phyloP scores from a whole-genome alignment of 1,139 yeast genomes.

The Scheffersomyces segobiensis region DNA sequence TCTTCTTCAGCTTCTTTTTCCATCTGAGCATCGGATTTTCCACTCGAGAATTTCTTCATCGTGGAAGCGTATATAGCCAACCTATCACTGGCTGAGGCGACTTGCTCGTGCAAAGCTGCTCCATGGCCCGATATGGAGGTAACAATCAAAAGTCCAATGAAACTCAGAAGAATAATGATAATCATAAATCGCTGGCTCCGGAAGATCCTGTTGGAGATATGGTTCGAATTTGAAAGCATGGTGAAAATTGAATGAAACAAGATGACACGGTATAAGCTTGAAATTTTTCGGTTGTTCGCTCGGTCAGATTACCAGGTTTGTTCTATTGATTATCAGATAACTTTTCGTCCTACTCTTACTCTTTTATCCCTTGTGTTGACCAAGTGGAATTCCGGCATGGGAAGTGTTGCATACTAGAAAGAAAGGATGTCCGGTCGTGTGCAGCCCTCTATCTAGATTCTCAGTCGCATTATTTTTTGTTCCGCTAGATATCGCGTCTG shows the following conservation, averaged over 20 bases:
- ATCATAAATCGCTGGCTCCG: constrained; percentile 28
- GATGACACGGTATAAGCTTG: background rate
- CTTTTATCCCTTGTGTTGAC: background rate
- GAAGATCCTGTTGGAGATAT: constrained; percentile 30
- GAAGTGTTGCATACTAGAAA: background rate
- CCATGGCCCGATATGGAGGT: constrained; percentile 18
- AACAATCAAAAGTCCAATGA: constrained; percentile 23
- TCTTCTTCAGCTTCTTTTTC: constrained; percentile 13
- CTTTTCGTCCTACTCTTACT: background rate
- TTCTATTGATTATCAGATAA: background rate
- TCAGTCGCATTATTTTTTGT: background rate
- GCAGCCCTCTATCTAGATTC: background rate
- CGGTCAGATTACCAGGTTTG: background rate
- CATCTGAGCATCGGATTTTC: constrained; percentile 4
- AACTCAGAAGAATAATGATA: constrained; percentile 20
- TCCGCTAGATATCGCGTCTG: background rate
- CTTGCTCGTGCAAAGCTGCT: constrained; percentile 10
- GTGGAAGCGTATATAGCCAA: constrained; percentile 8
- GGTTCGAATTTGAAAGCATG: constrained; percentile 32
- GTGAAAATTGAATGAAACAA: background rate
- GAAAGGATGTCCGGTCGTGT: background rate
- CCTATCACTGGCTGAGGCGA: constrained; percentile 17
- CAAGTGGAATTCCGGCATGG: background rate
- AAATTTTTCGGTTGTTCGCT: background rate
- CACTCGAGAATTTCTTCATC: background rate